Base-by-base conservation (phyloP, 306 rosid species). In the Cucurbita moschata region DNA sequence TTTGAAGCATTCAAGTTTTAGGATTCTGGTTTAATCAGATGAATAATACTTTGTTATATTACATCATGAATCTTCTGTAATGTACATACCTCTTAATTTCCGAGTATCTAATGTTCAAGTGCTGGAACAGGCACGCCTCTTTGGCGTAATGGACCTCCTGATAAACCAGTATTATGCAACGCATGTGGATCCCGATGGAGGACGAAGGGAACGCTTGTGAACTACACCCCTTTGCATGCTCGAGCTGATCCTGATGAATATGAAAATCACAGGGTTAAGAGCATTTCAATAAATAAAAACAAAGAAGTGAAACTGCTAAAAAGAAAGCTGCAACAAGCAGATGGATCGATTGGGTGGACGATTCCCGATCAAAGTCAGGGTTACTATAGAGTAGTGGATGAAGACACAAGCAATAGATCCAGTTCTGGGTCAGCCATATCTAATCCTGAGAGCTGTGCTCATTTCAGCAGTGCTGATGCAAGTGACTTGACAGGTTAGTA, bases 151-250 rank as follows among this genome's bases (percentile, higher is more conserved):
- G 99, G 99, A 16, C 99, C 99, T 70, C 96, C 96, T 2, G 97
- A 95, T 78, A 95, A 95, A 88, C 97, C 97, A 64, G 90, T 95
- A 51, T 84, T 95, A 78, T 95, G 99, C 90, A 95, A 95, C 86
- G 99, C 99, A 18, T 95, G 99, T 64, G 99, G 99, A 14, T 95
- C 99, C 75, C 96, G 99, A 59, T 95, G 99, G 99, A 95, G 99
- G 86, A 95, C 99, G 11, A 95, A 95, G 85, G 99, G 99, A 83
- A 89, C 99, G 16, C 99, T 95, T 39, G 90, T 87, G 75, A 91
- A 95, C 81, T 95, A 95, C 72, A 95, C 99, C 59, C 99, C 99
- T 79, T 84, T 95, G 79, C 99, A 95, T 78, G 95, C 97, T 76
- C 91, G 99, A 66, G 80, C 92, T 19, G 97, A 89, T 82, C 81